A percentile compares a stretch with the other conserved stretches of the same genome.
phyloP scores from a whole-genome alignment of 352 stramenopile species.

The Saprolegnia diclina region DNA sequence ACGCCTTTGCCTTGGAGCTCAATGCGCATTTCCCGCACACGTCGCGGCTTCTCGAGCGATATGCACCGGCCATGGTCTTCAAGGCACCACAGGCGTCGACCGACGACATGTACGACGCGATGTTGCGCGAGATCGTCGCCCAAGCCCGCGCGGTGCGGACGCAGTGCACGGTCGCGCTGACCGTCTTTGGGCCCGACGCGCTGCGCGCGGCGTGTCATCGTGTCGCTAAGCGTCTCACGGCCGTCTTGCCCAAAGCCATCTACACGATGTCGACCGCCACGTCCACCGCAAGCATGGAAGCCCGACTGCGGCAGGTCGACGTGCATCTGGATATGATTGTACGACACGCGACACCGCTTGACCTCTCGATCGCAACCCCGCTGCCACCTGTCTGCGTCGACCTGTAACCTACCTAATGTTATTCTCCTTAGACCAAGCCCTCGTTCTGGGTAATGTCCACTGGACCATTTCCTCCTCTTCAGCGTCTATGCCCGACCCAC shows the following conservation, averaged over 20 bases:
- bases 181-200: neutral
- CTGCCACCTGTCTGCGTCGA: neutral
- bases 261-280: neutral
- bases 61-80: neutral
- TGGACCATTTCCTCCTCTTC: no score
- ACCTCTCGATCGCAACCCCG: neutral
- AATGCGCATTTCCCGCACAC: neutral
- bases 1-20: neutral
- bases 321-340: neutral
- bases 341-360: neutral
- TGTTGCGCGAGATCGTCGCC: neutral
- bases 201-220: neutral
- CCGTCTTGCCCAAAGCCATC: conserved; percentile 1
- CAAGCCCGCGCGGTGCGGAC: neutral
- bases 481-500: no score
- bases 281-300: neutral
- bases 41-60: neutral
- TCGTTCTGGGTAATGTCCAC: no score
- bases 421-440: no score
- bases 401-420: no score
- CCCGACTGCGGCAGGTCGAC: neutral
- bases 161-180: neutral
- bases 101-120: neutral
- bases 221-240: neutral
- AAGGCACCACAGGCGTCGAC: neutral